These are phyloP conservation scores for Earliella scabrosa DNA, from an alignment of 1,284 basidiomycete species.

Conservation along the genomic window DNA sequence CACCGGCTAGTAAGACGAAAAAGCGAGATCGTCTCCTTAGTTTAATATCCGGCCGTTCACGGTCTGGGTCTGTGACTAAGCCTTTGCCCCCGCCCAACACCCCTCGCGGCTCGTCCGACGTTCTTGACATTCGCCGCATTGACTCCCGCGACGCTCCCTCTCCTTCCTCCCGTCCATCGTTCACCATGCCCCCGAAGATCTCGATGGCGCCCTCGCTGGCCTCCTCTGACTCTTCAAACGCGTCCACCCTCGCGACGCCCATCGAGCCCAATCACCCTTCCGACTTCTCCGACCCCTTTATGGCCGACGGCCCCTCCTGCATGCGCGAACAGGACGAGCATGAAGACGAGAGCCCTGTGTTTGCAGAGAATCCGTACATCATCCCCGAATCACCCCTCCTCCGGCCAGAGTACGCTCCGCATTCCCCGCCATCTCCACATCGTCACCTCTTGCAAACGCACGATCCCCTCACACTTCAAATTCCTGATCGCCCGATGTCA, in stretches of 20 bases:
- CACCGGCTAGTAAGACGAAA: conserved; percentile 26
- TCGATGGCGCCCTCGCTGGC: conserved; percentile 15
- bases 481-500: conserved; percentile 18
- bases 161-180: conserved; percentile 22
- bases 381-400: conserved; percentile 25
- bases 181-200: conserved; percentile 15
- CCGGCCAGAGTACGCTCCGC: not conserved
- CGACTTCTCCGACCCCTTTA: conserved; percentile 21
- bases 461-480: conserved; percentile 11
- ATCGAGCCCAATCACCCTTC: conserved; percentile 18
- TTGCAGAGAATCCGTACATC: conserved; percentile 26
- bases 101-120: conserved; percentile 20
- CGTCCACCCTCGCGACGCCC: conserved; percentile 31
- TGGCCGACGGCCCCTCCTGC: conserved; percentile 15
- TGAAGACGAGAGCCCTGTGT: conserved; percentile 17
- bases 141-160: conserved; percentile 22
- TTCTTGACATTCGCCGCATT: conserved; percentile 24
- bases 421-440: conserved; percentile 9
- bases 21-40: conserved; percentile 36
- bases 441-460: not conserved
- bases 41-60: conserved; percentile 34
- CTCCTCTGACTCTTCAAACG: conserved; percentile 18
- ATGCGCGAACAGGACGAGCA: conserved; percentile 16
- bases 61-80: conserved; percentile 34
- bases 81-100: conserved; percentile 24